Conservation (phyloP, 495 filamentous ascomycete species). For the Platismatia glauca region DNA sequence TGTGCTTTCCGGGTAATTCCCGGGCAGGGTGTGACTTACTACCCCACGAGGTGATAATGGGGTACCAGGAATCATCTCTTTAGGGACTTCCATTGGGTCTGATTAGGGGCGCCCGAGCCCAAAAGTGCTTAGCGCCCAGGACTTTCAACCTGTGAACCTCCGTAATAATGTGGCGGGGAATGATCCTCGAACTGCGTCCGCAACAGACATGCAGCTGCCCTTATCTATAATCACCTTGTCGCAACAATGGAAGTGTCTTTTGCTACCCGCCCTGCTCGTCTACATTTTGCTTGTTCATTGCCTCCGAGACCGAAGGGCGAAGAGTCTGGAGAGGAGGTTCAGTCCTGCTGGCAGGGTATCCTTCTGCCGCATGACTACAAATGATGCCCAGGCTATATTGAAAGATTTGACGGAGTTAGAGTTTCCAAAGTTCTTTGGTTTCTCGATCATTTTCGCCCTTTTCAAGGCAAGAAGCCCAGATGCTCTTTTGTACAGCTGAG, state of each 20-base stretch:
- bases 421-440: slow-evolving; percentile 24
- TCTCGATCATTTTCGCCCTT: slow-evolving; percentile 23
- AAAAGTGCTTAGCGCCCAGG: no score
- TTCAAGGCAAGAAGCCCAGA: slow-evolving; percentile 18
- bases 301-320: slow-evolving; percentile 2
- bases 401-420: slow-evolving; percentile 25
- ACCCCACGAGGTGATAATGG: no score
- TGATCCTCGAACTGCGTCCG: no score
- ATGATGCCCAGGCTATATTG: slow-evolving; percentile 27
- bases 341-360: not conserved
- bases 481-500: not conserved
- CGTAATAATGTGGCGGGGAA: no score
- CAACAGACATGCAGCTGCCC: not conserved
- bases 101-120: no score
- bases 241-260: not conserved
- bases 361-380: slow-evolving; percentile 18
- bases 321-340: not conserved
- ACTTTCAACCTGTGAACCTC: no score
- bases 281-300: not conserved
- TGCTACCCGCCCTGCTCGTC: not conserved
- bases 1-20: no score
- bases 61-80: no score
- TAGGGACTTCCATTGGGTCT: no score
- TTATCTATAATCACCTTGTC: not conserved
- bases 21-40: no score